These are phyloP conservation scores for Calonectria pseudoturangicola DNA, from an alignment of 2,329 filamentous ascomycete species.

Conservation along the genomic window DNA sequence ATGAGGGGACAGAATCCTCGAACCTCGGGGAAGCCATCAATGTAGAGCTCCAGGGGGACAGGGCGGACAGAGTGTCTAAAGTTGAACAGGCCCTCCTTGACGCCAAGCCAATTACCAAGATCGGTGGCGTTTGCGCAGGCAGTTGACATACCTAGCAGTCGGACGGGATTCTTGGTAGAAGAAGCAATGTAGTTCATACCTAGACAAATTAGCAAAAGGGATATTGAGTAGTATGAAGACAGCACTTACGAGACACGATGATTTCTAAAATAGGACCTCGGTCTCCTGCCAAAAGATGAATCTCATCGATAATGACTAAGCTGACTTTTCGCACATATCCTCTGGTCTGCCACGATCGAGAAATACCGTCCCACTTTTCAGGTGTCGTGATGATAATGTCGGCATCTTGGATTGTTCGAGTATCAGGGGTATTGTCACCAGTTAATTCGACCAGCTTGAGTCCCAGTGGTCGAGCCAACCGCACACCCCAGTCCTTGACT, in stretches of 20 bases:
- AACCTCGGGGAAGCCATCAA: constrained; percentile 96
- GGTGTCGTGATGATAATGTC: constrained; percentile 99
- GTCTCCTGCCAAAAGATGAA: constrained; percentile 96
- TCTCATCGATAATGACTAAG: constrained; percentile 98
- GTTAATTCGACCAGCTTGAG: constrained; percentile 96
- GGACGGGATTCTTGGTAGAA: constrained; percentile 90
- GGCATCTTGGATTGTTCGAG: constrained; percentile 93
- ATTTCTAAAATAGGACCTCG: constrained; percentile 98
- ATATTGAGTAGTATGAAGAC: neutral
- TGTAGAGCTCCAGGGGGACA: constrained; percentile 96
- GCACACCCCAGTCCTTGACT: constrained; percentile 93
- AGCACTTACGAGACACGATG: constrained; percentile 81
- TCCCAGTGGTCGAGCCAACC: constrained; percentile 88
- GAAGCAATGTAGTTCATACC: constrained; percentile 99
- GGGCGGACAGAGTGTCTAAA: constrained; percentile 98
- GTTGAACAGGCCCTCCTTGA: constrained; percentile 97
- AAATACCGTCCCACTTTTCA: constrained; percentile 99
- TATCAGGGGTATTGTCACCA: constrained; percentile 97
- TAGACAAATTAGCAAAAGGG: constrained; percentile 61
- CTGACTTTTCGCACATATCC: constrained; percentile 96
- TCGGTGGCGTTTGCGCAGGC: constrained; percentile 97
- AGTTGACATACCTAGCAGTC: constrained; percentile 98
- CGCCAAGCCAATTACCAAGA: constrained; percentile 95
- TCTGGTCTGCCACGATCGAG: constrained; percentile 98
- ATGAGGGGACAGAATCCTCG: constrained; percentile 97